Percentiles rank a stretch among this genome's conserved stretches.
Conservation (phyloP, 352 stramenopile species). For the Phytophthora tentaculata region DNA sequence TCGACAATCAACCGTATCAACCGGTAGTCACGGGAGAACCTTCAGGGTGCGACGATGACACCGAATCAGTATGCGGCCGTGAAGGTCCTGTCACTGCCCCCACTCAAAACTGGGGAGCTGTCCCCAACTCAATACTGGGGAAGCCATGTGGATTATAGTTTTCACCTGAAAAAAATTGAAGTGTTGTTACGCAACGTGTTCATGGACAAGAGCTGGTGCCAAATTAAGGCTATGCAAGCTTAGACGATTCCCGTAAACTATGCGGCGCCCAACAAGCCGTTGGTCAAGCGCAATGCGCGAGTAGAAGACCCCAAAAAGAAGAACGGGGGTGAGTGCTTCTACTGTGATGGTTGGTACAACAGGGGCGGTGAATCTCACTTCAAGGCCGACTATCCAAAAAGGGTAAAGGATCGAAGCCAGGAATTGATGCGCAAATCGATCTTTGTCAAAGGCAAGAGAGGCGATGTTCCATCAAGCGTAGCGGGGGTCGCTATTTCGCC, state of each 20-base stretch:
- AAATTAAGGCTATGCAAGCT: background rate
- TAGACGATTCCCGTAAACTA: background rate
- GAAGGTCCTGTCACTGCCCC: no score
- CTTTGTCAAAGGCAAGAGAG: background rate
- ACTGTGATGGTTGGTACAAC: constrained; percentile 1
- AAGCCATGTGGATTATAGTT: no score
- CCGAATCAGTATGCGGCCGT: no score
- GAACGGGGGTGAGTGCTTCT: background rate
- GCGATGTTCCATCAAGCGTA: background rate
- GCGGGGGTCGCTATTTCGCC: background rate
- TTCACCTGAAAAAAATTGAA: no score
- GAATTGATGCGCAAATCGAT: background rate
- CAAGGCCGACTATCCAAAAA: background rate
- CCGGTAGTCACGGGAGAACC: no score
- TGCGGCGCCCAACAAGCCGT: background rate
- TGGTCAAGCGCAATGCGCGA: background rate
- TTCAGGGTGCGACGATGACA: no score
- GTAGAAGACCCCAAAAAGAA: background rate
- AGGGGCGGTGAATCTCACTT: background rate
- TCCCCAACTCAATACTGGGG: no score
- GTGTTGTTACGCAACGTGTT: no score
- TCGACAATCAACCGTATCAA: no score
- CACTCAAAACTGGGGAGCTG: no score
- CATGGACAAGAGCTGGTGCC: no score
- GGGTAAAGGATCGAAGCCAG: background rate